Percentiles rank a stretch among this genome's conserved stretches.
Evolutionary conservation across 177 flowering plant genomes (phyloP).

Genomic region (Vitis hybrid): DNA sequence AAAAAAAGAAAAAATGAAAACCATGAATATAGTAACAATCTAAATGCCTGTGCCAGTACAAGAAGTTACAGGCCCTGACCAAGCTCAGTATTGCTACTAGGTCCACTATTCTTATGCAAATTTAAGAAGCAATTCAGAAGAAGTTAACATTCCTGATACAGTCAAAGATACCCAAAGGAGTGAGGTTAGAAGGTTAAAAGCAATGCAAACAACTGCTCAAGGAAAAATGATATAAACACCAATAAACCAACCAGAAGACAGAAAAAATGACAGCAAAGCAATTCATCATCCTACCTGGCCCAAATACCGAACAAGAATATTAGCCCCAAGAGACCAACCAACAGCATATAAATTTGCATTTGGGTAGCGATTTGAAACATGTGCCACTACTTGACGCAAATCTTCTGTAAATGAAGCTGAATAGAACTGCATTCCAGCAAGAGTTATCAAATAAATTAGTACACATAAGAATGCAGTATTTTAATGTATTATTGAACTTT

Average conservation of each 20-base stretch:
- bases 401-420: slow-evolving; percentile 91
- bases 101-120: too few species aligned
- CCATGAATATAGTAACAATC: too few species aligned
- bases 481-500: neutral
- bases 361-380: slow-evolving; percentile 58
- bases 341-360: slow-evolving; percentile 76
- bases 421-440: slow-evolving; percentile 71
- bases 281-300: slow-evolving; percentile 59
- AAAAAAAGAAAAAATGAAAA: neutral
- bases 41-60: too few species aligned
- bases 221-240: neutral
- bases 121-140: too few species aligned
- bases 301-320: slow-evolving; percentile 88
- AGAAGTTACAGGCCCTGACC: too few species aligned
- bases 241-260: neutral
- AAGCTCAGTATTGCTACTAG: too few species aligned
- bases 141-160: too few species aligned
- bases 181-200: neutral
- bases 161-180: neutral
- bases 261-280: neutral
- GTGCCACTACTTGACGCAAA: slow-evolving; percentile 65
- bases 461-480: too few species aligned
- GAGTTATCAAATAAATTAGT: neutral
- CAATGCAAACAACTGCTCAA: neutral
- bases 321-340: slow-evolving; percentile 98